A percentile compares a stretch with the other conserved stretches of the same genome.
phyloP scores from a whole-genome alignment of 1,284 basidiomycete genomes.

The Papiliotrema flavescens region DNA sequence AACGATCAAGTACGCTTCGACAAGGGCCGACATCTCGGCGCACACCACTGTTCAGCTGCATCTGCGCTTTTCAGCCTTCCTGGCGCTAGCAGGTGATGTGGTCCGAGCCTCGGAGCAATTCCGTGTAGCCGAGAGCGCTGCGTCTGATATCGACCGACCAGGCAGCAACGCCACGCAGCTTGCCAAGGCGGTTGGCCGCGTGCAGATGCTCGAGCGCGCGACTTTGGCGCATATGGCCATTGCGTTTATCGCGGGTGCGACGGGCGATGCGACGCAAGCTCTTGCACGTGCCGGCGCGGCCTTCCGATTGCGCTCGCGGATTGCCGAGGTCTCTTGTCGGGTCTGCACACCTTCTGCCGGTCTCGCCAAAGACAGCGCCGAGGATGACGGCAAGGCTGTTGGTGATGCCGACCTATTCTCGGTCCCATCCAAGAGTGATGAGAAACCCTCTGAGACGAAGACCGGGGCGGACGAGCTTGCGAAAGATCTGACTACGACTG shows the following conservation, averaged over 20 bases:
- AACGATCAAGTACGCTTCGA: constrained; percentile 51
- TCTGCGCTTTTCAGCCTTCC: constrained; percentile 63
- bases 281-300: constrained; percentile 65
- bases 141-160: background rate
- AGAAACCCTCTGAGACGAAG: too few relatives aligned
- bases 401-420: too few relatives aligned
- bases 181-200: constrained; percentile 57
- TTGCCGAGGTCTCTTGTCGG: constrained; percentile 62
- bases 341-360: constrained; percentile 36
- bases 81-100: constrained; percentile 62
- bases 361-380: background rate
- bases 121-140: background rate
- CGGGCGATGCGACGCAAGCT: constrained; percentile 66
- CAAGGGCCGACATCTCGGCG: constrained; percentile 16
- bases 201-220: constrained; percentile 61
- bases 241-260: background rate
- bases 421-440: too few relatives aligned
- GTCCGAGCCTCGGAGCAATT: constrained; percentile 50
- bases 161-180: constrained; percentile 20
- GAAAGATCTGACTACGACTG: constrained; percentile 34
- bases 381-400: constrained; percentile 17
- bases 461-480: constrained; percentile 37
- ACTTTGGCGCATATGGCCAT: constrained; percentile 67
- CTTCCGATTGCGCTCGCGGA: constrained; percentile 71
- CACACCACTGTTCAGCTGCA: constrained; percentile 56